Conservation (phyloP, 805 yeast species). For the Sungouiozyma intestinalis region DNA sequence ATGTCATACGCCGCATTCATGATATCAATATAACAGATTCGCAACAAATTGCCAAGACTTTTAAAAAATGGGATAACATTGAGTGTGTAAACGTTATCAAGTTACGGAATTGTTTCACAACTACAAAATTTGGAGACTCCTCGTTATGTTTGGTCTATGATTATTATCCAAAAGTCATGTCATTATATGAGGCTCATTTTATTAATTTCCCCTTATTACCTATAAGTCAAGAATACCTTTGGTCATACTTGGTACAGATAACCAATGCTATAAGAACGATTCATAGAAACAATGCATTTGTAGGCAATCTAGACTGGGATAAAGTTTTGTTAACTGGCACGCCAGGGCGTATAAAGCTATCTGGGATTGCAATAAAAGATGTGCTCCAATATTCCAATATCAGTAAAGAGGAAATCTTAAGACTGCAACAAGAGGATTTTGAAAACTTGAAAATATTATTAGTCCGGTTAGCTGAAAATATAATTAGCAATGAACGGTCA, state of each 20-base stretch:
- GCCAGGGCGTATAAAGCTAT: slow-evolving; percentile 55
- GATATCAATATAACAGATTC: slow-evolving; percentile 43
- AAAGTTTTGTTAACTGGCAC: slow-evolving; percentile 66
- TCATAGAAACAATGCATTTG: slow-evolving; percentile 47
- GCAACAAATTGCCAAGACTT: slow-evolving; percentile 40
- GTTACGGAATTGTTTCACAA: slow-evolving; percentile 74
- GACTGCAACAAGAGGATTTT: slow-evolving; percentile 46
- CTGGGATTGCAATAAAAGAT: slow-evolving; percentile 64
- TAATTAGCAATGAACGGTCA: slow-evolving; percentile 1
- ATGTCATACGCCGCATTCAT: slow-evolving; percentile 67
- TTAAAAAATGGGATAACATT: slow-evolving; percentile 58
- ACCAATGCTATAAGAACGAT: slow-evolving; percentile 55
- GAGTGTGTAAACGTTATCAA: slow-evolving; percentile 45
- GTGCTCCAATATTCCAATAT: slow-evolving; percentile 38
- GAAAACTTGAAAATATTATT: slow-evolving; percentile 44
- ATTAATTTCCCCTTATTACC: slow-evolving; percentile 25
- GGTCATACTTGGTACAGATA: slow-evolving; percentile 72
- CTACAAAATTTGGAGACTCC: slow-evolving; percentile 73
- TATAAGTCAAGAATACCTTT: slow-evolving; percentile 53
- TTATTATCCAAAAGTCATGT: slow-evolving; percentile 66
- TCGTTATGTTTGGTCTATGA: slow-evolving; percentile 75
- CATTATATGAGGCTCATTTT: slow-evolving; percentile 61
- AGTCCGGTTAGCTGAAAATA: slow-evolving; percentile 23
- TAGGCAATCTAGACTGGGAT: slow-evolving; percentile 53
- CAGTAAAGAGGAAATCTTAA: slow-evolving; percentile 9